These are phyloP conservation scores for Neopestalotiopsis sp. DNA, from an alignment of 2,329 filamentous ascomycete species.

Conservation along the genomic window DNA sequence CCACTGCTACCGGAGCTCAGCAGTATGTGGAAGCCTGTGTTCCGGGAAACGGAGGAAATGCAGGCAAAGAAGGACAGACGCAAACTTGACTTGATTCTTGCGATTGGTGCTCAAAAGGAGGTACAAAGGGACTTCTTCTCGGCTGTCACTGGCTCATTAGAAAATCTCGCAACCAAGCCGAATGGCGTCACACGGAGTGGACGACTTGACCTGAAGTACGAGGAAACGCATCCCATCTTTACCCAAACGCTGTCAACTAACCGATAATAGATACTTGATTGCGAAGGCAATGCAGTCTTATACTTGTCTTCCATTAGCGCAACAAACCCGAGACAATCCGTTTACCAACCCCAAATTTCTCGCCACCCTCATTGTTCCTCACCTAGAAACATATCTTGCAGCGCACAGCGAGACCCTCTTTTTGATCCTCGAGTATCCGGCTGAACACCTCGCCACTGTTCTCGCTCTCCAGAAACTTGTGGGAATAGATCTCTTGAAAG, in stretches of 20 bases:
- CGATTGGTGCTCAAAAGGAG: slow-evolving; percentile 60
- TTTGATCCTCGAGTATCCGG: slow-evolving; percentile 63
- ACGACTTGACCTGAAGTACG: slow-evolving; percentile 63
- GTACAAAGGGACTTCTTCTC: slow-evolving; percentile 56
- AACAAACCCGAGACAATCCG: slow-evolving; percentile 58
- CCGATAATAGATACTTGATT: slow-evolving; percentile 57
- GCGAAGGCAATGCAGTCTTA: slow-evolving; percentile 65
- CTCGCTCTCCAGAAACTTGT: slow-evolving; percentile 62
- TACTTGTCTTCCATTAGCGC: slow-evolving; percentile 53
- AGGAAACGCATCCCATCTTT: not conserved
- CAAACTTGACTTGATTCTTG: slow-evolving; percentile 62
- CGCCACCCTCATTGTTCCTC: slow-evolving; percentile 62
- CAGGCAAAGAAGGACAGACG: slow-evolving; percentile 38
- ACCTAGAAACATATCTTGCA: slow-evolving; percentile 64
- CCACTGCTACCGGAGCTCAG: slow-evolving; percentile 53
- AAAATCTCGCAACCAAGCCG: slow-evolving; percentile 57
- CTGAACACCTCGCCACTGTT: slow-evolving; percentile 60
- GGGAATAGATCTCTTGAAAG: slow-evolving; percentile 60
- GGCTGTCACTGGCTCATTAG: slow-evolving; percentile 55
- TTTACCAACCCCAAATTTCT: slow-evolving; percentile 59
- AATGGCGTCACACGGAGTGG: slow-evolving; percentile 57
- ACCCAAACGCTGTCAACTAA: not conserved
- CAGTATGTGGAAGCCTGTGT: slow-evolving; percentile 58
- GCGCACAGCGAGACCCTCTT: slow-evolving; percentile 58
- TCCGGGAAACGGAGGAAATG: slow-evolving; percentile 42